Percentiles rank a stretch among this genome's conserved stretches.
Conservation (phyloP, 2,329 filamentous ascomycete genomes). For the Fusarium subglutinans region DNA sequence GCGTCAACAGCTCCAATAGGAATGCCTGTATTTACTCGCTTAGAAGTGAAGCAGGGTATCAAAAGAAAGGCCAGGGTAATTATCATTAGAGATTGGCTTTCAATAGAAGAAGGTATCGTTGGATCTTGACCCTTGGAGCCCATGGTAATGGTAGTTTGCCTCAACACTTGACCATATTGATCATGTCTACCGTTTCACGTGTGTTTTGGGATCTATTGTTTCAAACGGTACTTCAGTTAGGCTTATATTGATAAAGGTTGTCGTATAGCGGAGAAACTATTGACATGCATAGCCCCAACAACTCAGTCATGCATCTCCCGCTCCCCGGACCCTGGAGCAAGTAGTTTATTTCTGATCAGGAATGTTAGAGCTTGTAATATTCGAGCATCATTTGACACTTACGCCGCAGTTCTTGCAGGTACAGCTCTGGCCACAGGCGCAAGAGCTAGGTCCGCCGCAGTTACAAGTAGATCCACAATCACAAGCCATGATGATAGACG, state of each 20-base stretch:
- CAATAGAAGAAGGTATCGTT: too few species aligned
- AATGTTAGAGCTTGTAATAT: not conserved
- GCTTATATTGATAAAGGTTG: not conserved
- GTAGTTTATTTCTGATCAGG: not conserved
- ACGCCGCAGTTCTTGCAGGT: slow-evolving; percentile 22
- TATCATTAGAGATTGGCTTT: not conserved
- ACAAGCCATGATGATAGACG: slow-evolving; percentile 1
- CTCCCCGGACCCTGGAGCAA: fast-evolving
- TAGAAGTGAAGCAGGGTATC: not conserved
- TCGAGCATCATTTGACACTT: not conserved
- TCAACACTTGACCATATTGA: not conserved
- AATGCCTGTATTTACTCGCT: not conserved
- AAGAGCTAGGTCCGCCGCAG: not conserved
- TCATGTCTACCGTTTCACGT: not conserved
- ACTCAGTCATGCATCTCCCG: fast-evolving
- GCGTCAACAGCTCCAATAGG: not conserved
- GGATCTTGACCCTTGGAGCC: not conserved
- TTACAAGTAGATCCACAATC: slow-evolving; percentile 14
- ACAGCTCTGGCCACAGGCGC: slow-evolving; percentile 7
- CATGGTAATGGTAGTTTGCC: not conserved
- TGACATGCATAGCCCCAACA: not conserved
- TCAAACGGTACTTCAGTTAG: fast-evolving
- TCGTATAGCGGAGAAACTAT: too few species aligned
- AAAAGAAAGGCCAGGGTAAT: too few species aligned
- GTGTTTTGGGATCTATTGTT: fast-evolving